These are phyloP conservation scores for Phaeophleospora eucalypticola DNA, from an alignment of 2,329 filamentous ascomycete genomes.

Conservation along the genomic window DNA sequence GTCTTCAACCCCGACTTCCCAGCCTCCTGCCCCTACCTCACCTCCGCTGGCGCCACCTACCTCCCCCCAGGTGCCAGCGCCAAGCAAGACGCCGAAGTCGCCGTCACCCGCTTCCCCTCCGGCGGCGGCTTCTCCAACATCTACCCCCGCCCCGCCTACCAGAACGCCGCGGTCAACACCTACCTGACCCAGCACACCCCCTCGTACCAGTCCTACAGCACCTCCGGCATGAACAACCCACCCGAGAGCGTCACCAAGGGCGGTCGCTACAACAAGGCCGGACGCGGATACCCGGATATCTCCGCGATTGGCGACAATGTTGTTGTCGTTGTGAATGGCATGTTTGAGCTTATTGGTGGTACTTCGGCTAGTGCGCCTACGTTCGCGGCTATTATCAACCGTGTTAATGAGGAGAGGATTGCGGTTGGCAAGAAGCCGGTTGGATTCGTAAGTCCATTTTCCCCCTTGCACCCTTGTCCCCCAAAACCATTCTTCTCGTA, in stretches of 20 bases:
- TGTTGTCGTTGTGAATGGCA: slow-evolving; percentile 17
- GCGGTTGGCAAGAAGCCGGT: slow-evolving; percentile 26
- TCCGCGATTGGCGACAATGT: slow-evolving; percentile 28
- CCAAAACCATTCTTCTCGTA: too few relatives aligned
- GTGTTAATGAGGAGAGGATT: slow-evolving; percentile 30
- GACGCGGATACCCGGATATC: slow-evolving; percentile 42
- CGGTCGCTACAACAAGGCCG: slow-evolving; percentile 27
- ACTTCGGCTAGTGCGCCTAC: slow-evolving; percentile 26
- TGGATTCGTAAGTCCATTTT: slow-evolving; percentile 28
- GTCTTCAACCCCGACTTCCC: slow-evolving; percentile 38
- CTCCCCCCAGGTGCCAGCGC: slow-evolving; percentile 30
- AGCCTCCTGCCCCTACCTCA: slow-evolving; percentile 30
- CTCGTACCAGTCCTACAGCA: slow-evolving; percentile 39
- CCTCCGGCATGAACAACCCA: slow-evolving; percentile 47
- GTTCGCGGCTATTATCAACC: slow-evolving; percentile 27
- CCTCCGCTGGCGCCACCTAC: slow-evolving; percentile 49
- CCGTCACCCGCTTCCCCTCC: slow-evolving; percentile 39
- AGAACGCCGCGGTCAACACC: slow-evolving; percentile 34
- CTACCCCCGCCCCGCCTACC: slow-evolving; percentile 36
- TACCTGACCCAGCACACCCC: slow-evolving; percentile 34
- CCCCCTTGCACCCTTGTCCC: slow-evolving; percentile 43
- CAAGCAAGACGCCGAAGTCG: slow-evolving; percentile 35
- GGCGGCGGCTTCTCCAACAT: slow-evolving; percentile 40
- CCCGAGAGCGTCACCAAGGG: slow-evolving; percentile 9
- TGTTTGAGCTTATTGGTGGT: slow-evolving; percentile 24